phyloP scores from a whole-genome alignment of 192 early-diverging fungal genomes.

The Ambispora gerdemannii region DNA sequence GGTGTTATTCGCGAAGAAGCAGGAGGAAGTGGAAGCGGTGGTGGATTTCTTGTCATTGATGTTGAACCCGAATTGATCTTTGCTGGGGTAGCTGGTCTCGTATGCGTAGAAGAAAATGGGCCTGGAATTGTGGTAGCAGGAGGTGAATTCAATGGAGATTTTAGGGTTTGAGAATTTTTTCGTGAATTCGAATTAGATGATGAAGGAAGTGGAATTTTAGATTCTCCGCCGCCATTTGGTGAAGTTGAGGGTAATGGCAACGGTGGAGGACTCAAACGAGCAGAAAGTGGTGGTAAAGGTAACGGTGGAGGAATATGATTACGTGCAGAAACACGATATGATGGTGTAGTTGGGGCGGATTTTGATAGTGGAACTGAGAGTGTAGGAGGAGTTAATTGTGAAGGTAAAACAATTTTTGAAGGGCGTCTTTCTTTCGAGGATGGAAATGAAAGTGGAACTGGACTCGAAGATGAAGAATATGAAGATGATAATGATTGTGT shows the following conservation, averaged over 20 bases:
- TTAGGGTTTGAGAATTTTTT: not conserved
- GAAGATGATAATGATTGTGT: not conserved
- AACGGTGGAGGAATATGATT: not conserved
- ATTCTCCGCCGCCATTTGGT: not conserved
- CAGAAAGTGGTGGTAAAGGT: not conserved
- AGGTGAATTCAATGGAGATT: not conserved
- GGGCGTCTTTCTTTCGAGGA: not conserved
- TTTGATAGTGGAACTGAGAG: not conserved
- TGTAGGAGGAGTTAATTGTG: not conserved
- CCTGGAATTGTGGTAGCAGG: not conserved
- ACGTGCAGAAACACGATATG: not conserved
- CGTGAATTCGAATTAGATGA: not conserved
- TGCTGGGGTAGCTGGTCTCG: not conserved
- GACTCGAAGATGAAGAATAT: not conserved
- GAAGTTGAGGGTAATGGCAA: not conserved
- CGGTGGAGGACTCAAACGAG: not conserved
- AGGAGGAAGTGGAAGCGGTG: conserved; percentile 25
- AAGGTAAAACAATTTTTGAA: not conserved
- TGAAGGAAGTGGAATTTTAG: not conserved
- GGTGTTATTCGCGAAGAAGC: not conserved
- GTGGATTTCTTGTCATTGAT: not conserved
- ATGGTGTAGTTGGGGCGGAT: not conserved
- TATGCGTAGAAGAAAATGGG: no score
- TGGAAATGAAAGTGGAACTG: not conserved
- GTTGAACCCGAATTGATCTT: not conserved